Percentiles rank a stretch among this genome's conserved stretches.
phyloP scores from a whole-genome alignment of 148 eudicot species.

The Euryodendron excelsum region DNA sequence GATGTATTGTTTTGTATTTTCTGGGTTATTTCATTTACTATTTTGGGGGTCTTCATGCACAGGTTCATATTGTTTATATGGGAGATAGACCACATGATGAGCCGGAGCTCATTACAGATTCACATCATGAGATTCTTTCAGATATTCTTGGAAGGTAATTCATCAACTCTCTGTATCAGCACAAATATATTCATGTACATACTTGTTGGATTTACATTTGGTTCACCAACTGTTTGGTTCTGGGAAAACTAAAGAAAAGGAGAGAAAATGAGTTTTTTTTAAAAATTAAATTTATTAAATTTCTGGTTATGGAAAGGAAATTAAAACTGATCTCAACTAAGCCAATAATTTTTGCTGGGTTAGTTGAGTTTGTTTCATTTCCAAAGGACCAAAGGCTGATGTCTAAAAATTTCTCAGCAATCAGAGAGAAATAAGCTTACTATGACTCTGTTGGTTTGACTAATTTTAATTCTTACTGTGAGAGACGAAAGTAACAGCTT shows the following conservation, averaged over 20 bases:
- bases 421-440: not conserved
- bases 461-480: not conserved
- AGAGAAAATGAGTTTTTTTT: not conserved
- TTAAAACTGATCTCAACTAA: not conserved
- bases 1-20: not conserved
- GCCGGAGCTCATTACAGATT: conserved; percentile 16
- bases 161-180: not conserved
- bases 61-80: conserved; percentile 35
- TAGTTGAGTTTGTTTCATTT: not conserved
- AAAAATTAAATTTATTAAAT: not conserved
- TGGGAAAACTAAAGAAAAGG: not conserved
- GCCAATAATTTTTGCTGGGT: not conserved
- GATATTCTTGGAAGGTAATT: conserved; percentile 29
- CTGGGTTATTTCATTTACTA: not conserved
- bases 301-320: conserved; percentile 2
- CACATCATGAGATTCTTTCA: conserved; percentile 34
- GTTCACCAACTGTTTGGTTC: not conserved
- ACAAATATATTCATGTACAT: not conserved
- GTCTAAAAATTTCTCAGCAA: not conserved
- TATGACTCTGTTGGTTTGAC: not conserved
- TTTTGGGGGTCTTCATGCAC: not conserved
- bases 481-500: not conserved
- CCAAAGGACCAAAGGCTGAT: not conserved
- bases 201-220: not conserved
- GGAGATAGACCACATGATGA: conserved; percentile 19